These are phyloP conservation scores for Nigrospora sphaerica DNA, from an alignment of 2,329 filamentous ascomycete species.

Conservation along the genomic window DNA sequence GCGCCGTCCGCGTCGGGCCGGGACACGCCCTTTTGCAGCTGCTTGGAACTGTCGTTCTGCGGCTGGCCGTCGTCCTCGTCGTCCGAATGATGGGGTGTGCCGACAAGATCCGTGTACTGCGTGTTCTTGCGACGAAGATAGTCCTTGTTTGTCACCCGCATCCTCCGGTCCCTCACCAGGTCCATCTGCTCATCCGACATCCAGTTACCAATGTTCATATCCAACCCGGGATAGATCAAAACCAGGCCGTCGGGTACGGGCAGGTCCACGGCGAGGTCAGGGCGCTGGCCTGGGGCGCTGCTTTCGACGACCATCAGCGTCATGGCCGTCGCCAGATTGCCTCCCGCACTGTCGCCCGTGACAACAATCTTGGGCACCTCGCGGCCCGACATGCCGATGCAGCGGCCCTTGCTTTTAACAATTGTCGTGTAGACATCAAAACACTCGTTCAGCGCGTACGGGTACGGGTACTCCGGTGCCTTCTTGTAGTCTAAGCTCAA, in stretches of 20 bases:
- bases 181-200: constrained; percentile 99
- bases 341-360: constrained; percentile 75
- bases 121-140: constrained; percentile 80
- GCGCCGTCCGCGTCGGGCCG: constrained; percentile 9
- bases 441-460: constrained; percentile 80
- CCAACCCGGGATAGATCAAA: constrained; percentile 81
- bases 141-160: constrained; percentile 68
- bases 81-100: constrained; percentile 75
- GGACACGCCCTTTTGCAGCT: constrained; percentile 8
- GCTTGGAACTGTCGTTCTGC: constrained; percentile 17
- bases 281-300: constrained; percentile 46
- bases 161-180: constrained; percentile 76
- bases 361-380: constrained; percentile 62
- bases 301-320: constrained; percentile 86
- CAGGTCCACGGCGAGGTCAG: constrained; percentile 50
- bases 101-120: constrained; percentile 78
- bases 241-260: constrained; percentile 74
- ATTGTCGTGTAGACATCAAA: constrained; percentile 78
- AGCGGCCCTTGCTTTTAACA: constrained; percentile 63
- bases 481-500: constrained; percentile 88
- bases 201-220: constrained; percentile 98
- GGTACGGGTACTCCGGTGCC: constrained; percentile 78
- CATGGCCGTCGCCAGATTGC: constrained; percentile 72
- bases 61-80: constrained; percentile 53
- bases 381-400: constrained; percentile 65